Base-by-base conservation (phyloP, 805 yeast genomes). In the Monosporozyma yasuniensis region DNA sequence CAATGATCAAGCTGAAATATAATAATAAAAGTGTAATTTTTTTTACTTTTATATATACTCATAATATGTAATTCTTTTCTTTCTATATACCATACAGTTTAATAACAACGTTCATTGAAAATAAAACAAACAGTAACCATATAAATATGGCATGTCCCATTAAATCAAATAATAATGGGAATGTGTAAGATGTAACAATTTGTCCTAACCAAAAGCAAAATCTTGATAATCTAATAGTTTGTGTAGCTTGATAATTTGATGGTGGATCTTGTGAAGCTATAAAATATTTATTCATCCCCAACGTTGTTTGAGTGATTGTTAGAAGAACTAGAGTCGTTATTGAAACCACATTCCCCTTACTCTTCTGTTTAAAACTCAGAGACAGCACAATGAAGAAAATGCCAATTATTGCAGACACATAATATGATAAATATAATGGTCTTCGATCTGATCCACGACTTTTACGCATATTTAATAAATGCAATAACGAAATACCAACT, bases 131-230 rank as follows among this genome's bases (percentile, higher is more conserved):
- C 21, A 39, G 22, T 39, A 39, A 39, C 42, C 42, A 39, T 10
- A 46, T 8, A 16, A 46, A 38, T 16, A 39, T 19, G 18, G 22
- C 9, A 39, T 37, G 48, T 2, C 48, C 48, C 14, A 46, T 23
- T 12, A 46, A 11, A 27, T 46, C 42, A 25, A 46, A 46, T 38
- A 46, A 14, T 27, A 46, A 19, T n/a, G 48, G 48, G 37, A 46
- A 46, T 19, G 37, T 35, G 23, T 46, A 46, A n/a, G 48, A 27
- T 8, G 27, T 27, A 8, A 46, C 11, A 12, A 39, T 39, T 23
- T 39, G 30, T 9, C 48, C 48, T 12, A 34, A 5, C 48, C 43
- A 46, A 22, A 25, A 46, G 8, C 43, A 46, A 19, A 46, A 19
- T 25, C 43, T 34, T 7, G 35, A 25, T 6, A 38, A 38, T 39